phyloP scores from a whole-genome alignment of 2,329 filamentous ascomycete genomes.

The Penicillium sp. region DNA sequence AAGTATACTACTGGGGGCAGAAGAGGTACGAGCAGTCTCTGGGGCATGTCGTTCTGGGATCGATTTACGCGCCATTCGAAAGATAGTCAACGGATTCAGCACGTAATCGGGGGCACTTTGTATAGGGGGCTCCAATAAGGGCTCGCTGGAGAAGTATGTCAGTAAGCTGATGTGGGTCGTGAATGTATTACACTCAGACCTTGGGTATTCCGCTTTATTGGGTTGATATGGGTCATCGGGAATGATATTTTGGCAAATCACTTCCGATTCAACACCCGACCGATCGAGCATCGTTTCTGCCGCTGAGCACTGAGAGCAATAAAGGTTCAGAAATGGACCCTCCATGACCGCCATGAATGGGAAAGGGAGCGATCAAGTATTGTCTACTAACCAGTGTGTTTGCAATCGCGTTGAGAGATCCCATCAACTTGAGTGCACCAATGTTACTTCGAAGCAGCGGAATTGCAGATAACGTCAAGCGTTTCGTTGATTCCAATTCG shows the following conservation, averaged over 20 bases:
- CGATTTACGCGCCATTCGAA: conserved; percentile 26
- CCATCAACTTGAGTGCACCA: conserved; percentile 21
- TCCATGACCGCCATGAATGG: too few relatives aligned
- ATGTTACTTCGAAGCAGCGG: conserved; percentile 25
- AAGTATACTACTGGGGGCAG: conserved; percentile 15
- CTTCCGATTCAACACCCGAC: conserved; percentile 22
- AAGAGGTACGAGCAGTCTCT: conserved; percentile 17
- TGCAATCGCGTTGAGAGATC: conserved; percentile 21
- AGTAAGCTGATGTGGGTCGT: not conserved
- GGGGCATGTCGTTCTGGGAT: conserved; percentile 28
- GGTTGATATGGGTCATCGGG: conserved; percentile 25
- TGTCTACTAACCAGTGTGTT: conserved; percentile 18
- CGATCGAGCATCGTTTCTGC: conserved; percentile 25
- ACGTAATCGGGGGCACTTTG: conserved; percentile 29
- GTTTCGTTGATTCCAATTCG: conserved; percentile 12
- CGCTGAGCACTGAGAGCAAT: conserved; percentile 10
- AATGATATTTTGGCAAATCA: conserved; percentile 18
- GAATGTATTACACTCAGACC: not conserved
- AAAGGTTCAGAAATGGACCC: too few relatives aligned
- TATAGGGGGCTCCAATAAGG: conserved; percentile 12
- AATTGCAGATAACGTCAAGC: conserved; percentile 18
- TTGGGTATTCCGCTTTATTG: conserved; percentile 11
- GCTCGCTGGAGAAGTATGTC: conserved; percentile 5
- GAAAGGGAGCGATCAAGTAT: not conserved
- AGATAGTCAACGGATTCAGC: conserved; percentile 29